Percentiles rank a stretch among this genome's conserved stretches.
Conservation (phyloP, 2,329 filamentous ascomycete genomes). For the Aureobasidium sp. region DNA sequence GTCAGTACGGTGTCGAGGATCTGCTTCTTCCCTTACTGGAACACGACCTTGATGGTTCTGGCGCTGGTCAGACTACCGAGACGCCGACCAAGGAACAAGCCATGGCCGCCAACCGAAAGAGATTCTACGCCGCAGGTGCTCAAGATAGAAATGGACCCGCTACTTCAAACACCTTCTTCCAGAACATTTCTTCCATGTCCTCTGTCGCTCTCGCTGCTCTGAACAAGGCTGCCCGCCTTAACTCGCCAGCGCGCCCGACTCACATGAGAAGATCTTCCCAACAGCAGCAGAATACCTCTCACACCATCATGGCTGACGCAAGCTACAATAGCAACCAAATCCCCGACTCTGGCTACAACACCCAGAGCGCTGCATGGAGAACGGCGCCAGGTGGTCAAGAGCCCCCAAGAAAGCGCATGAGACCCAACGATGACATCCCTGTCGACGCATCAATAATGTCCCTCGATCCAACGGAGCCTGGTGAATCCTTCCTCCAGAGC, state of each 20-base stretch:
- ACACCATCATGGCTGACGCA: slow-evolving; percentile 45
- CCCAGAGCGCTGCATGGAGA: slow-evolving; percentile 37
- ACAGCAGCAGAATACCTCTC: slow-evolving; percentile 51
- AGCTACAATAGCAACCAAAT: slow-evolving; percentile 36
- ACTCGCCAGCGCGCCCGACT: slow-evolving; percentile 69
- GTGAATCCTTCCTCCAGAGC: slow-evolving; percentile 68
- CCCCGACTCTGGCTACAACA: slow-evolving; percentile 62
- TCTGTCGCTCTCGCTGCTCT: slow-evolving; percentile 92
- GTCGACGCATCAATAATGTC: slow-evolving; percentile 54
- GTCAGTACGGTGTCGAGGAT: slow-evolving; percentile 69
- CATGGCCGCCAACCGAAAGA: slow-evolving; percentile 86
- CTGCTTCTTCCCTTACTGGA: slow-evolving; percentile 66
- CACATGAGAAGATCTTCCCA: slow-evolving; percentile 66
- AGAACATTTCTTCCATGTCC: slow-evolving; percentile 89
- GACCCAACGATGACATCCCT: slow-evolving; percentile 37
- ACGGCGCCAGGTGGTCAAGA: slow-evolving; percentile 42
- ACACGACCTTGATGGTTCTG: slow-evolving; percentile 73
- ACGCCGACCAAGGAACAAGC: slow-evolving; percentile 98
- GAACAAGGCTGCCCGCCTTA: slow-evolving; percentile 82
- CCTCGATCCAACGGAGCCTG: slow-evolving; percentile 67
- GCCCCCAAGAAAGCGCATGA: slow-evolving; percentile 72
- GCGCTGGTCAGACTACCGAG: slow-evolving; percentile 67
- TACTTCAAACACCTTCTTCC: slow-evolving; percentile 84
- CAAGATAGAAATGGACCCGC: slow-evolving; percentile 51
- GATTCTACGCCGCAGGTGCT: slow-evolving; percentile 72